A percentile compares a stretch with the other conserved stretches of the same genome.
Conservation (phyloP, 768 basidiomycete species). For the Leccinum subgranulosum region DNA sequence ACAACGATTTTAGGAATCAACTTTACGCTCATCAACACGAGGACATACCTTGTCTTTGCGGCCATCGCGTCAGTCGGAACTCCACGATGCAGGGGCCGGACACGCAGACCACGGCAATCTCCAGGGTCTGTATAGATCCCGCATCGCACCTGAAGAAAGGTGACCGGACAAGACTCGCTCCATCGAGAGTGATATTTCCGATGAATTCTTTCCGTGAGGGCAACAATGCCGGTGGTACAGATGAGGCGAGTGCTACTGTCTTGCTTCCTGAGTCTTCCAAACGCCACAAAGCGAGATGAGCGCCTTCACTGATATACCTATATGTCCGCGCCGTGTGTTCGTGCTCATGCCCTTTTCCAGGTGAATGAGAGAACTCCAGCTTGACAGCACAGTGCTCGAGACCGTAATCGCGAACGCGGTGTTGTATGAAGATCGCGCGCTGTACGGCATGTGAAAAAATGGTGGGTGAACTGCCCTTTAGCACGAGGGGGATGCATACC, state of each 20-base stretch:
- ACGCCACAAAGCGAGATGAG: slow-evolving; percentile 18
- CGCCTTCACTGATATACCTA: slow-evolving; percentile 11
- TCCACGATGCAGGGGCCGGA: slow-evolving; percentile 24
- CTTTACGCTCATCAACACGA: not conserved
- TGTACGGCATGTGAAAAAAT: not conserved
- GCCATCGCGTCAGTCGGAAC: slow-evolving; percentile 15
- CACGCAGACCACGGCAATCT: slow-evolving; percentile 19
- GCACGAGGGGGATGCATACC: not conserved
- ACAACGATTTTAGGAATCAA: not conserved
- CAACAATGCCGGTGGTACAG: slow-evolving; percentile 10
- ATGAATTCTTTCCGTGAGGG: slow-evolving; percentile 10
- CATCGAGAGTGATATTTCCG: slow-evolving; percentile 18
- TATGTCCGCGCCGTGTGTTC: slow-evolving; percentile 13
- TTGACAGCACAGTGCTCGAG: slow-evolving; percentile 19
- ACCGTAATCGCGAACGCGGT: slow-evolving; percentile 25
- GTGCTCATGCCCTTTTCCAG: not conserved
- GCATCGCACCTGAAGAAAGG: slow-evolving; percentile 11
- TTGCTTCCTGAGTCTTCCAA: slow-evolving; percentile 6
- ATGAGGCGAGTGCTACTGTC: slow-evolving; percentile 4
- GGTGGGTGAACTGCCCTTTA: not conserved
- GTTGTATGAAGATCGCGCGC: slow-evolving; percentile 19
- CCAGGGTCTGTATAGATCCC: slow-evolving; percentile 20
- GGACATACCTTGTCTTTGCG: slow-evolving; percentile 23
- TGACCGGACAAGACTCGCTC: slow-evolving; percentile 1
- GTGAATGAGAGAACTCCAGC: slow-evolving; percentile 5